A percentile compares a stretch with the other conserved stretches of the same genome.
phyloP scores from a whole-genome alignment of 371 early-diverging fungal species.

The Batkoa obscura region DNA sequence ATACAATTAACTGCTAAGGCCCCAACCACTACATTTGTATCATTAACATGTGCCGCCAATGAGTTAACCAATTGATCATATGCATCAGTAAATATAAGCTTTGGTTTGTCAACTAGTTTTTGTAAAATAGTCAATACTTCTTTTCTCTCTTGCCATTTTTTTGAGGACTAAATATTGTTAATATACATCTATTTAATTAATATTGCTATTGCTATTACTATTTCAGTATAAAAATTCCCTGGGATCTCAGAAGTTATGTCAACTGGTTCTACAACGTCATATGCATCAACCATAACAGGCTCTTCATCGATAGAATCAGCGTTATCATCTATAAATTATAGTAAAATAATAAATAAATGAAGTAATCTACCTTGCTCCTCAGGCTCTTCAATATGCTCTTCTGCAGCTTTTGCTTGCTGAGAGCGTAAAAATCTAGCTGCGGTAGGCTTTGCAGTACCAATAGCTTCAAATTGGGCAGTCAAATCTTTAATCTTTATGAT shows the following conservation, averaged over 20 bases:
- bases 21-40: conserved; percentile 73
- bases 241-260: conserved; percentile 72
- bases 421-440: conserved; percentile 58
- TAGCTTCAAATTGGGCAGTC: conserved; percentile 52
- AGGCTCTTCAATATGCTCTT: conserved; percentile 24
- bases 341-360: background rate
- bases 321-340: conserved; percentile 12
- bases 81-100: conserved; percentile 52
- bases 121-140: conserved; percentile 66
- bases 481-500: conserved; percentile 57
- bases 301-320: conserved; percentile 19
- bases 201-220: too few relatives aligned
- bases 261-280: conserved; percentile 75
- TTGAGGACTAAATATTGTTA: conserved; percentile 27
- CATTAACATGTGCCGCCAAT: conserved; percentile 69
- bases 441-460: conserved; percentile 41
- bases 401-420: conserved; percentile 38
- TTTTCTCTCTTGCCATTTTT: conserved; percentile 92
- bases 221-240: conserved; percentile 44
- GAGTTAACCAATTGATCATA: conserved; percentile 61
- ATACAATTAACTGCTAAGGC: conserved; percentile 61
- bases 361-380: background rate
- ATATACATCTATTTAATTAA: background rate
- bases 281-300: conserved; percentile 41
- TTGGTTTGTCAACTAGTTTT: conserved; percentile 45